Base-by-base conservation (phyloP, 164 flowering plant genomes). In the Tetrastigma voinierianum region DNA sequence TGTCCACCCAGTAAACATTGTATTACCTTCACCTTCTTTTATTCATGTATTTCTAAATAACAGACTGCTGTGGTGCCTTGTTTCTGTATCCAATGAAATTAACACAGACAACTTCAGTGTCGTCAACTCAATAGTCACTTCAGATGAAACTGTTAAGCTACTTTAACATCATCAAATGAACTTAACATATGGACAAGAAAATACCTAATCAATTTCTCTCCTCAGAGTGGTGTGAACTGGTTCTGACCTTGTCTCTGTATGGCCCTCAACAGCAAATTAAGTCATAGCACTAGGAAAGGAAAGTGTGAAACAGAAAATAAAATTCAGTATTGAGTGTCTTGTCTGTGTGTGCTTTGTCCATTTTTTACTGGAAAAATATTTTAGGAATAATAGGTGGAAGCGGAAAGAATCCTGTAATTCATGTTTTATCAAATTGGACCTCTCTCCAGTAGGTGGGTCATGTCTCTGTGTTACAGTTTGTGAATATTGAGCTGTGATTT, bases 371-470 rank as follows among this genome's bases (percentile, higher is more conserved):
- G 2, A 19, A 18, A 12, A 19, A 10, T 2, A 49, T 81, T 32
- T 89, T 70, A 61, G 1, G 96, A 82, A 68, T 93, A 96, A 69
- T 88, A 86, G 66, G 86, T 79, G 32, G 91, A 95, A 4, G 98
- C 74, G 25, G 99, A 91, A 72, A 96, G 93, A 77, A 91, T 90
- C 93, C 87, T 57, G 80, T 93, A 96, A 69, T 96, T 96, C 90
- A 96, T 86, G 82, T 93, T 91, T 32, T 79, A 96, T 90, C 99
- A 98, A 93, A 62, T 93, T 87, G 32, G 93, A 53, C 98, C 99
- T 72, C 99, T 90, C 99, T 98, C 99, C 99, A 96, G 70, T 93
- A 12, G 99, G 99, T 25, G n/a, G n/a, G 93, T 10, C 98, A 98
- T 25, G 73, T 93, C 97, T 81, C 95, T 7, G 96, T 95, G 82